Evolutionary conservation across 2,329 filamentous ascomycete species (phyloP).

Genomic region (Curvularia eragrostidis): DNA sequence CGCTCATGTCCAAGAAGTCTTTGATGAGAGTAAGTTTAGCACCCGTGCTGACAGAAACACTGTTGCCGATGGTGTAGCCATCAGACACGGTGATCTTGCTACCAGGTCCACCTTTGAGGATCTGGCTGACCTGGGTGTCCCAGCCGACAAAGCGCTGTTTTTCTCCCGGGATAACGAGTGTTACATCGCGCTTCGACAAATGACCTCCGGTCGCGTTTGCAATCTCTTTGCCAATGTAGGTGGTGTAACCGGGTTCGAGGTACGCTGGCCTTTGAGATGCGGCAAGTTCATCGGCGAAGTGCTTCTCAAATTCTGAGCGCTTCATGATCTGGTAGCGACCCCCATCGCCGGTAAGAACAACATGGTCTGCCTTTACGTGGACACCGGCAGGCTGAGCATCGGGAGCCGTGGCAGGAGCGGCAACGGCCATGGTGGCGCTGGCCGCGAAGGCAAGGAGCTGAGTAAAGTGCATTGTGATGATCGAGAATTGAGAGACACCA

Average conservation of each 20-base stretch:
- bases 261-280: conserved; percentile 25
- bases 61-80: conserved; percentile 48
- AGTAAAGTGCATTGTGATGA: conserved; percentile 28
- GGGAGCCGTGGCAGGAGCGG: conserved; percentile 16
- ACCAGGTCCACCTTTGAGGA: conserved; percentile 34
- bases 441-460: conserved; percentile 24
- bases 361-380: conserved; percentile 29
- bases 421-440: conserved; percentile 22
- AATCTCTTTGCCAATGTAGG: conserved; percentile 16
- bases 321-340: conserved; percentile 35
- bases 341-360: conserved; percentile 36
- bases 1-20: conserved; percentile 33
- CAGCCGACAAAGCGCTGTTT: conserved; percentile 47
- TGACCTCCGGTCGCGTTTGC: background rate
- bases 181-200: conserved; percentile 26
- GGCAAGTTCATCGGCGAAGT: conserved; percentile 23
- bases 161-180: conserved; percentile 31
- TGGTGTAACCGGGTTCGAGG: conserved; percentile 21
- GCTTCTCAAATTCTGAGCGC: conserved; percentile 28
- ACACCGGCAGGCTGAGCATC: conserved; percentile 14
- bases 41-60: conserved; percentile 33
- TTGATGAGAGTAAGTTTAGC: conserved; percentile 31
- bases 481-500: conserved; percentile 3
- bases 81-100: conserved; percentile 41
- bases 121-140: conserved; percentile 50